Percentiles rank a stretch among this genome's conserved stretches.
Conservation (phyloP, 805 yeast genomes). For the Zygosaccharomyces bailii region DNA sequence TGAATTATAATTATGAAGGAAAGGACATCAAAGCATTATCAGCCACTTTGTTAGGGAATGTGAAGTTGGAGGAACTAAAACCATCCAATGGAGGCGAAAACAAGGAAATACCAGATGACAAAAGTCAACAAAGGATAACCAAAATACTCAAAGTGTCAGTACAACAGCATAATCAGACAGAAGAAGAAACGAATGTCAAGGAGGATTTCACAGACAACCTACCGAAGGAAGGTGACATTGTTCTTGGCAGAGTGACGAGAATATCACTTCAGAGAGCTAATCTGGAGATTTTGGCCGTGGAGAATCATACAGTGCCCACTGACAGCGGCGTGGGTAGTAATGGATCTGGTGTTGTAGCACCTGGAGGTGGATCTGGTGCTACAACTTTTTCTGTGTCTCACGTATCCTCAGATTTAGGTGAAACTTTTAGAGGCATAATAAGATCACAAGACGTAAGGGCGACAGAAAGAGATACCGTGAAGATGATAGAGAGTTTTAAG, state of each 20-base stretch:
- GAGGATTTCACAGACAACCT: constrained; percentile 45
- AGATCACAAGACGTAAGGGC: constrained; percentile 86
- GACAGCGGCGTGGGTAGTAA: constrained; percentile 69
- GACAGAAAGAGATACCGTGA: constrained; percentile 85
- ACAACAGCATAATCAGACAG: constrained; percentile 17
- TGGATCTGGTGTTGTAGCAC: constrained; percentile 40
- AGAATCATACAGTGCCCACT: constrained; percentile 51
- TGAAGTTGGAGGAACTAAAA: constrained; percentile 33
- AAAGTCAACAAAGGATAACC: constrained; percentile 16
- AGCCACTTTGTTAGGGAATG: constrained; percentile 64
- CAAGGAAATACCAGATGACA: constrained; percentile 10
- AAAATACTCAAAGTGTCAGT: constrained; percentile 33
- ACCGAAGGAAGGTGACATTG: constrained; percentile 83
- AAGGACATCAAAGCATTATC: constrained; percentile 42
- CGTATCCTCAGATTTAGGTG: constrained; percentile 72
- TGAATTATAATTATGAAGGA: constrained; percentile 42
- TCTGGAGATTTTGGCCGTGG: constrained; percentile 72
- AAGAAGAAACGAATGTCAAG: constrained; percentile 18
- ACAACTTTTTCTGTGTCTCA: constrained; percentile 42
- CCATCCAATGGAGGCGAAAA: constrained; percentile 12
- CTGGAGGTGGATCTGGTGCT: constrained; percentile 58
- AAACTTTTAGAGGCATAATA: constrained; percentile 81
- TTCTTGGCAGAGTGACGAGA: constrained; percentile 68
- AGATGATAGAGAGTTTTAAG: constrained; percentile 69
- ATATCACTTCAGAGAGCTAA: constrained; percentile 66